These are phyloP conservation scores for Diaporthe sp. DNA, from an alignment of 2,329 filamentous ascomycete genomes.

Conservation along the genomic window DNA sequence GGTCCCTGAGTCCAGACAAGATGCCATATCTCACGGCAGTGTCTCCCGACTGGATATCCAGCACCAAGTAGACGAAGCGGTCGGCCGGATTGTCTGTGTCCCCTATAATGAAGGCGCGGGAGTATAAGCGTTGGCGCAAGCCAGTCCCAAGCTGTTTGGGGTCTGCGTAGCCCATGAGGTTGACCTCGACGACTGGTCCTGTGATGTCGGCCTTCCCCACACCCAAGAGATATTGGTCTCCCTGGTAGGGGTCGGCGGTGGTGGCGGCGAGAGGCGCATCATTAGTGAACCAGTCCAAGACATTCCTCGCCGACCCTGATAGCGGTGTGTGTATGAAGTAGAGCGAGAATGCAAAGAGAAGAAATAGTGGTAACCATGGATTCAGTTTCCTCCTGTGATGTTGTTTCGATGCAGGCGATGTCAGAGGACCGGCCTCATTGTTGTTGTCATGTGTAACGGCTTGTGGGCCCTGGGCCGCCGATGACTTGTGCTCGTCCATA, in stretches of 20 bases:
- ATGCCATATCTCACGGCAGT: slow-evolving; percentile 89
- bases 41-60: slow-evolving; percentile 89
- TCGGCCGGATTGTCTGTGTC: slow-evolving; percentile 73
- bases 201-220: slow-evolving; percentile 68
- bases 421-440: not conserved
- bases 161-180: slow-evolving; percentile 90
- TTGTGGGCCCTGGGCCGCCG: not conserved
- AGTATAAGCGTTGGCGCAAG: slow-evolving; percentile 86
- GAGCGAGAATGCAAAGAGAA: not conserved
- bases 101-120: slow-evolving; percentile 88
- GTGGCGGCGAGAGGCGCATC: not conserved
- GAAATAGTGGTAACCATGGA: not conserved
- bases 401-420: not conserved
- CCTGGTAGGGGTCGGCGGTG: slow-evolving; percentile 34
- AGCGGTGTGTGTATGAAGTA: not conserved
- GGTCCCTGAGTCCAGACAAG: slow-evolving; percentile 73
- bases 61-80: slow-evolving; percentile 85
- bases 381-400: not conserved
- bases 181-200: slow-evolving; percentile 87
- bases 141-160: slow-evolving; percentile 84
- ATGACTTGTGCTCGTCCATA: slow-evolving; percentile 5
- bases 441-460: not conserved
- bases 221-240: slow-evolving; percentile 62
- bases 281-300: not conserved
- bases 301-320: not conserved